Conservation (phyloP, 169 alveolate genomes). For the Eimeria praecox region DNA sequence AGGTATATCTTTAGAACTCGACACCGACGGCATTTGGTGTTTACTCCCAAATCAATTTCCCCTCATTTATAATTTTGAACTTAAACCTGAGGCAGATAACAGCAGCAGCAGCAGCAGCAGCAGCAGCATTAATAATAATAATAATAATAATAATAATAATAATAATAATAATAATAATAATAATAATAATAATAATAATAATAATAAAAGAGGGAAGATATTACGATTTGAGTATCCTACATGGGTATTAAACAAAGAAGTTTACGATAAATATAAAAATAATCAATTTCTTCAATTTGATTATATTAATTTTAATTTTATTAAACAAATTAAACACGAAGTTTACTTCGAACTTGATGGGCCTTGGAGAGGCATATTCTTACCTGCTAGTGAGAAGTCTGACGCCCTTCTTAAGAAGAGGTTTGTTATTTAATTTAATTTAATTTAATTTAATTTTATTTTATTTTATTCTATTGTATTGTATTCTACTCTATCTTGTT, state of each 20-base stretch:
- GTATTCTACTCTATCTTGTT: too few relatives aligned
- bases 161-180: neutral
- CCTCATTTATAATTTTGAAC: conserved; percentile 86
- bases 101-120: neutral
- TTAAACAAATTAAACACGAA: conserved; percentile 90
- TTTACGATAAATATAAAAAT: conserved; percentile 96
- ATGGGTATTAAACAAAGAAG: conserved; percentile 95
- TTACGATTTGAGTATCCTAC: conserved; percentile 95
- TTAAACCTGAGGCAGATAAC: neutral
- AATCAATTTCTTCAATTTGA: conserved; percentile 94
- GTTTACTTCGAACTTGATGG: conserved; percentile 99
- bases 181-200: neutral
- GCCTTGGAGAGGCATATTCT: conserved; percentile 98
- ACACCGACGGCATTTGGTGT: conserved; percentile 99
- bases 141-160: neutral
- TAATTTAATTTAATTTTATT: too few relatives aligned
- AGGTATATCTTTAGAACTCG: conserved; percentile 99
- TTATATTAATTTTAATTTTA: conserved; percentile 11
- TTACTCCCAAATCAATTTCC: conserved; percentile 98
- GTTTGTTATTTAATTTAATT: neutral
- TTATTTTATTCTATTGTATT: too few relatives aligned
- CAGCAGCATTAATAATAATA: neutral
- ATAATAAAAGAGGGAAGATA: conserved; percentile 23
- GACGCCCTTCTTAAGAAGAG: conserved; percentile 95
- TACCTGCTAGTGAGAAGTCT: conserved; percentile 99